Base-by-base conservation (phyloP, 2,329 filamentous ascomycete genomes). In the Didymella segeticola region DNA sequence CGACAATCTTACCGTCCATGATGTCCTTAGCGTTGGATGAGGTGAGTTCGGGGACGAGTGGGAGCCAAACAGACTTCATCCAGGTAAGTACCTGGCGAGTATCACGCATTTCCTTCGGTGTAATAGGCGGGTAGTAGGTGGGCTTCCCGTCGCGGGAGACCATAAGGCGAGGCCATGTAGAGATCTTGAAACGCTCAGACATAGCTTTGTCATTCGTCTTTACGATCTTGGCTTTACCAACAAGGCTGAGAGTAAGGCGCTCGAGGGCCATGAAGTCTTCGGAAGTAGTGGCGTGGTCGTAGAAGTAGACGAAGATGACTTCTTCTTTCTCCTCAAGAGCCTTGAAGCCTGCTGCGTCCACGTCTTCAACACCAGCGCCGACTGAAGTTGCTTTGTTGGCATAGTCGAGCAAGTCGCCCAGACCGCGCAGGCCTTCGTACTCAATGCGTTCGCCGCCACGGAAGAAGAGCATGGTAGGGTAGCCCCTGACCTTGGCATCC, bases 51-150 rank as follows among this genome's bases (percentile, higher is more conserved):
- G 95, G 93, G 10, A 99, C 91, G 51, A 99, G 91, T 1, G 95
- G 95, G 15, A 97, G 82, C 95, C 96, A 99, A 14, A 96, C 92
- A 2, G 88, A 90, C 72, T 90, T 89, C 93, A 99, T 98, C 95
- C 95, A 99, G 51, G 83, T 83, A 15, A 96, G 80, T 10, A 99
- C 85, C 62, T 87, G 85, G 47, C 87, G 84, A 56, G 89, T 89
- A 68, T 99, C 90, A 53, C 95, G 88, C 90, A 98, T 98, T 65
- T 96, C 92, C 66, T 89, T 86, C 1, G 95, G 95, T 0, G 91
- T 89, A 31, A 97, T 82, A 7, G 89, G 90, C 23, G 87, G 89
- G 74, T 96, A 99, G 75, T 97, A 97, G 1, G 88, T 93, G 31
- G 95, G 89, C 37, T 93, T 88, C 9, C 92, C 92, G 71, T 97